Conservation (phyloP, 805 yeast species). For the Candida coleopterorum region DNA sequence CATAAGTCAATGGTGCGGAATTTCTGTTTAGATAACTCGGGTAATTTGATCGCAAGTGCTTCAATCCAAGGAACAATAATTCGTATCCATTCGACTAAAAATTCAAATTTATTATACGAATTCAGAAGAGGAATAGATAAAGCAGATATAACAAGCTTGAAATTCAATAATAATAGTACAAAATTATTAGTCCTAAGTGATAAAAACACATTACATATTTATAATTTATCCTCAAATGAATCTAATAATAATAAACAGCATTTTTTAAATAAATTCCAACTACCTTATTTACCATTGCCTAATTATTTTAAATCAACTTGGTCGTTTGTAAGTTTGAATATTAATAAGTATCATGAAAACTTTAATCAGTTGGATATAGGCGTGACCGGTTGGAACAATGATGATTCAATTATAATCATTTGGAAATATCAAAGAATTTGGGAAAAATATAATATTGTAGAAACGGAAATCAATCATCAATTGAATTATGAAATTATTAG, state of each 20-base stretch:
- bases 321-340: conserved; percentile 77
- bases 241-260: conserved; percentile 50
- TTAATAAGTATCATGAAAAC: conserved; percentile 32
- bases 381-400: conserved; percentile 67
- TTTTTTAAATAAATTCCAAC: conserved; percentile 50
- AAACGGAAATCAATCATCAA: background rate
- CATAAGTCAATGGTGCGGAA: conserved; percentile 65
- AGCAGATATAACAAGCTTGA: conserved; percentile 77
- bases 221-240: conserved; percentile 37
- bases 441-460: conserved; percentile 72
- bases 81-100: conserved; percentile 51
- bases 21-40: conserved; percentile 58
- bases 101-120: conserved; percentile 65
- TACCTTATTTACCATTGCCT: conserved; percentile 56
- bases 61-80: conserved; percentile 80
- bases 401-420: conserved; percentile 64
- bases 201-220: conserved; percentile 85
- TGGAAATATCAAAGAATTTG: conserved; percentile 74
- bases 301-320: conserved; percentile 78
- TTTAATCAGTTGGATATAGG: conserved; percentile 23
- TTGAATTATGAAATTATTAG: conserved; percentile 18
- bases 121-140: conserved; percentile 87
- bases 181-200: conserved; percentile 83
- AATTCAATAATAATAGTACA: conserved; percentile 71
- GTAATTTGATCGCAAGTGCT: conserved; percentile 72